Percentiles rank a stretch among this genome's conserved stretches.
Conservation (phyloP, 2,329 filamentous ascomycete species). For the Coniella vitis region DNA sequence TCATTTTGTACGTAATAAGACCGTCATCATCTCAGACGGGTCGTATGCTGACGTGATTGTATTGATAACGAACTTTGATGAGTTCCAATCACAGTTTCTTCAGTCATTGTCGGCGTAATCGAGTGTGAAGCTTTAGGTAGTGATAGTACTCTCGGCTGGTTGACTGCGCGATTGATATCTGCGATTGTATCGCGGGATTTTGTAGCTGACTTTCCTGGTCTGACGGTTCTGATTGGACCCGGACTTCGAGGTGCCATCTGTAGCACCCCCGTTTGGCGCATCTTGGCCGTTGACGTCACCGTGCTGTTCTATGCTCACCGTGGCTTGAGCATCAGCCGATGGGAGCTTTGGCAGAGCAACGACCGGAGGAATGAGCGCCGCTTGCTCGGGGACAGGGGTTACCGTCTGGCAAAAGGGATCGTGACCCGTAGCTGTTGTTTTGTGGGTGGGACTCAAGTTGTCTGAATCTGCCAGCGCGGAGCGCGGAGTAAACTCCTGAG, state of each 20-base stretch:
- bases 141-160: conserved; percentile 21
- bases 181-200: conserved; percentile 31
- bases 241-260: not conserved
- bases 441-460: conserved; percentile 17
- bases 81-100: not conserved
- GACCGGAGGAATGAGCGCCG: not conserved
- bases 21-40: too few relatives aligned
- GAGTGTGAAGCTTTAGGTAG: not conserved
- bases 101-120: not conserved
- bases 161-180: conserved; percentile 43
- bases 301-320: not conserved
- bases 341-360: conserved; percentile 7
- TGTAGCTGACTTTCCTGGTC: conserved; percentile 17
- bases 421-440: conserved; percentile 16
- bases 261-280: not conserved
- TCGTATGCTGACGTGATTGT: too few relatives aligned
- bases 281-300: not conserved
- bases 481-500: conserved; percentile 48
- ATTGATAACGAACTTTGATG: too few relatives aligned
- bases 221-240: conserved; percentile 17
- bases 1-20: too few relatives aligned
- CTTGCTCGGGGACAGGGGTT: conserved; percentile 3
- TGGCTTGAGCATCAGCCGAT: not conserved
- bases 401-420: conserved; percentile 13
- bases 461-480: conserved; percentile 20